Percentiles rank a stretch among this genome's conserved stretches.
These are phyloP conservation scores for Botrytis cinerea DNA, from an alignment of 2,329 filamentous ascomycete species.

Conservation along the genomic window DNA sequence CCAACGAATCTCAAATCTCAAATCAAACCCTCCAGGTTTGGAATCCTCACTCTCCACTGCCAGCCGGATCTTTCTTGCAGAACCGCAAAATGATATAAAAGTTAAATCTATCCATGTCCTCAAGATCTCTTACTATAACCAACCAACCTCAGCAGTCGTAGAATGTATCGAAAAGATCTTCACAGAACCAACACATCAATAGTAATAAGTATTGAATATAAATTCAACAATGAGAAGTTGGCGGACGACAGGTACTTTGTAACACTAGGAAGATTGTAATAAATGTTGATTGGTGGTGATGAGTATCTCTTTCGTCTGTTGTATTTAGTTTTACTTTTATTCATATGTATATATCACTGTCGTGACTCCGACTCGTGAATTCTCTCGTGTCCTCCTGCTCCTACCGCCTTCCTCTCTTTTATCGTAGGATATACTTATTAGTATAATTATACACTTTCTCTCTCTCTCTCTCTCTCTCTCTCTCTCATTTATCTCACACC, in stretches of 20 bases:
- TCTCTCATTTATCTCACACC: no score
- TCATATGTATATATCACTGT: neutral
- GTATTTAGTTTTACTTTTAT: neutral
- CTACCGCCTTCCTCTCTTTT: neutral
- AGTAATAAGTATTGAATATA: no score
- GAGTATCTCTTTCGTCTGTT: neutral
- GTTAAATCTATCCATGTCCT: neutral
- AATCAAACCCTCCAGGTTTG: neutral
- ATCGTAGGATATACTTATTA: no score
- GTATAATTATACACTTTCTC: no score
- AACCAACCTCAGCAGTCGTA: neutral
- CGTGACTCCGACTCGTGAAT: neutral
- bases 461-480: no score
- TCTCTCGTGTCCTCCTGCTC: neutral
- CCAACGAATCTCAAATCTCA: no score
- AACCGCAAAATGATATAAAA: neutral
- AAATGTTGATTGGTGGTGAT: neutral
- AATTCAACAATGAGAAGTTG: no score
- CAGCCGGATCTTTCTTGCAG: neutral
- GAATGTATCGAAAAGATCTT: neutral
- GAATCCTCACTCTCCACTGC: no score
- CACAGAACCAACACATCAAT: neutral
- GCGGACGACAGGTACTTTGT: neutral
- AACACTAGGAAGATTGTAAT: neutral
- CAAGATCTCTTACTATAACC: neutral